These are phyloP conservation scores for Penicillium bialowiezense DNA, from an alignment of 495 filamentous ascomycete genomes.

Conservation along the genomic window DNA sequence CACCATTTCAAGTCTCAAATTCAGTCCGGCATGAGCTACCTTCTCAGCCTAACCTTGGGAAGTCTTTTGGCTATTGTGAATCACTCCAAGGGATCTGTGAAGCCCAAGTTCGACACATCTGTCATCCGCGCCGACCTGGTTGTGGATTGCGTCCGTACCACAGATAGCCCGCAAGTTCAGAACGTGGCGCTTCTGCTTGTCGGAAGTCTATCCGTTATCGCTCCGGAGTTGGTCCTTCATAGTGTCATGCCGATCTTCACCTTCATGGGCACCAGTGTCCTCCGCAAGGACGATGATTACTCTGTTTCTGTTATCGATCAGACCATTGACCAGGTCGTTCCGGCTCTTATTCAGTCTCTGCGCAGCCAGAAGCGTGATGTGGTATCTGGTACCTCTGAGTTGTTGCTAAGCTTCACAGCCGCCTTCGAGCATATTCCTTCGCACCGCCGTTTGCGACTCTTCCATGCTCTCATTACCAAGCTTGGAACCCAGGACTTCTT, in stretches of 20 bases:
- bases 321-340: slow-evolving; percentile 87
- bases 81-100: slow-evolving; percentile 57
- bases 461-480: slow-evolving; percentile 72
- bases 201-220: slow-evolving; percentile 74
- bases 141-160: slow-evolving; percentile 86
- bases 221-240: slow-evolving; percentile 85
- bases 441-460: slow-evolving; percentile 76
- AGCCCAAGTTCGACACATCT: slow-evolving; percentile 65
- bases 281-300: slow-evolving; percentile 90
- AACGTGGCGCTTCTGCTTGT: slow-evolving; percentile 89
- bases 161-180: slow-evolving; percentile 83
- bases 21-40: slow-evolving; percentile 76
- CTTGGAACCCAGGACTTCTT: slow-evolving; percentile 77
- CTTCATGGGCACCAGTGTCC: slow-evolving; percentile 86
- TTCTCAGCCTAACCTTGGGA: slow-evolving; percentile 74
- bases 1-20: slow-evolving; percentile 72
- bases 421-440: slow-evolving; percentile 93
- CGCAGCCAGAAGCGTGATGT: slow-evolving; percentile 73
- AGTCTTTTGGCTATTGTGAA: slow-evolving; percentile 78
- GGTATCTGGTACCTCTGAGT: slow-evolving; percentile 74
- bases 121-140: slow-evolving; percentile 81
- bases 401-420: slow-evolving; percentile 86
- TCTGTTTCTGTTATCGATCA: slow-evolving; percentile 85
- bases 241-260: slow-evolving; percentile 99
- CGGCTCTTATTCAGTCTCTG: slow-evolving; percentile 82